Evolutionary conservation across 768 basidiomycete species (phyloP).

Genomic region (Lentinus brumalis): DNA sequence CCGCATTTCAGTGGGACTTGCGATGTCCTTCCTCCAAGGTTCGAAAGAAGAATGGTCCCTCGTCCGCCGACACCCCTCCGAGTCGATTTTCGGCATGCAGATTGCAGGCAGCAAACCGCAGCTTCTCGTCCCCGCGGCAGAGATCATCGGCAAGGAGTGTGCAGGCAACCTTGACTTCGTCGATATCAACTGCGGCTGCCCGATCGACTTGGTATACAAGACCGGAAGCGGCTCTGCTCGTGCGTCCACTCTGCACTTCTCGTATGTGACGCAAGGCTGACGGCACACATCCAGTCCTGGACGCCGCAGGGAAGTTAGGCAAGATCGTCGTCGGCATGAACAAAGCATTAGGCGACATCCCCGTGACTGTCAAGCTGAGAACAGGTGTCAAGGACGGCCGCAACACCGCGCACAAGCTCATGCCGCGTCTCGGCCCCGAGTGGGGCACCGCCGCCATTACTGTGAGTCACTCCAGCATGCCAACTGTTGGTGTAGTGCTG

Average conservation of each 20-base stretch:
- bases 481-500: not conserved
- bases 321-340: slow-evolving; percentile 92
- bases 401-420: slow-evolving; percentile 87
- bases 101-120: slow-evolving; percentile 87
- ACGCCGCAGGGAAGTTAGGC: slow-evolving; percentile 78
- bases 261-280: not conserved
- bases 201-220: slow-evolving; percentile 94
- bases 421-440: slow-evolving; percentile 68
- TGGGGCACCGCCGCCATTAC: slow-evolving; percentile 59
- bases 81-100: slow-evolving; percentile 88
- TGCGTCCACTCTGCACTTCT: slow-evolving; percentile 42
- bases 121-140: slow-evolving; percentile 77
- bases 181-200: slow-evolving; percentile 95
- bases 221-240: slow-evolving; percentile 88
- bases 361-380: slow-evolving; percentile 88
- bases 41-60: slow-evolving; percentile 96
- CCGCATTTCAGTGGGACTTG: slow-evolving; percentile 70
- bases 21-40: slow-evolving; percentile 83
- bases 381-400: slow-evolving; percentile 90
- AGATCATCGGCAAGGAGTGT: slow-evolving; percentile 74
- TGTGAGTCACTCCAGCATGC: slow-evolving; percentile 31
- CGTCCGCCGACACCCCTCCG: slow-evolving; percentile 85
- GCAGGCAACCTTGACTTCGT: slow-evolving; percentile 79
- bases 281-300: slow-evolving; percentile 64
- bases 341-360: slow-evolving; percentile 84